Evolutionary conservation across 805 yeast species (phyloP).

Genomic region (Peterozyma xylosa): DNA sequence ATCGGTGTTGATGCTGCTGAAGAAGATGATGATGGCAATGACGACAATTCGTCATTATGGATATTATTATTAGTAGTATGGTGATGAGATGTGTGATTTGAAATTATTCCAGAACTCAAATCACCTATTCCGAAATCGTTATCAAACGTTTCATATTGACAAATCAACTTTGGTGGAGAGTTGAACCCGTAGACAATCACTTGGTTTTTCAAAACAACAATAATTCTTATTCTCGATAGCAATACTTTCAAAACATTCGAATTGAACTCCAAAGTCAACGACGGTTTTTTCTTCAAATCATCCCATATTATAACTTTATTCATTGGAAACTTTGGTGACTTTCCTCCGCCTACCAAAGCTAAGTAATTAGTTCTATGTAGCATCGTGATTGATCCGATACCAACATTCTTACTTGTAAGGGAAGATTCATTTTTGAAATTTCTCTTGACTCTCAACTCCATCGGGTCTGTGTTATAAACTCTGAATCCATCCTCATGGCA

Average conservation of each 20-base stretch:
- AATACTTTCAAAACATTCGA: conserved; percentile 69
- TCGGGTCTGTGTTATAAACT: conserved; percentile 83
- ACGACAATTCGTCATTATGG: conserved; percentile 6
- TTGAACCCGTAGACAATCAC: conserved; percentile 76
- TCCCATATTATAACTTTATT: conserved; percentile 89
- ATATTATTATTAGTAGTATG: background rate
- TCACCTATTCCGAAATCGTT: conserved; percentile 63
- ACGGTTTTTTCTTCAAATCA: conserved; percentile 70
- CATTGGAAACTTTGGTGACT: conserved; percentile 66
- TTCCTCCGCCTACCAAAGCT: conserved; percentile 87
- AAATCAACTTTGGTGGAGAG: conserved; percentile 65
- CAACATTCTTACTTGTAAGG: conserved; percentile 22
- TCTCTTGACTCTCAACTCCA: conserved; percentile 65
- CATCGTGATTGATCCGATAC: conserved; percentile 76
- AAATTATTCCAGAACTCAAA: conserved; percentile 27
- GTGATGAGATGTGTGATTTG: background rate
- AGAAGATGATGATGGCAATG: conserved; percentile 7
- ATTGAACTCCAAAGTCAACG: conserved; percentile 67
- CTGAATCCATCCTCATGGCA: conserved; percentile 77
- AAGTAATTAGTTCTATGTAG: conserved; percentile 85
- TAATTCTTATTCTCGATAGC: conserved; percentile 66
- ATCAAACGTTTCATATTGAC: conserved; percentile 55
- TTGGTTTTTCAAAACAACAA: conserved; percentile 61
- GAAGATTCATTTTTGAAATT: conserved; percentile 26
- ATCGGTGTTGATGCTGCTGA: background rate